Base-by-base conservation (phyloP, 306 rosid species). In the Castanea sativa region DNA sequence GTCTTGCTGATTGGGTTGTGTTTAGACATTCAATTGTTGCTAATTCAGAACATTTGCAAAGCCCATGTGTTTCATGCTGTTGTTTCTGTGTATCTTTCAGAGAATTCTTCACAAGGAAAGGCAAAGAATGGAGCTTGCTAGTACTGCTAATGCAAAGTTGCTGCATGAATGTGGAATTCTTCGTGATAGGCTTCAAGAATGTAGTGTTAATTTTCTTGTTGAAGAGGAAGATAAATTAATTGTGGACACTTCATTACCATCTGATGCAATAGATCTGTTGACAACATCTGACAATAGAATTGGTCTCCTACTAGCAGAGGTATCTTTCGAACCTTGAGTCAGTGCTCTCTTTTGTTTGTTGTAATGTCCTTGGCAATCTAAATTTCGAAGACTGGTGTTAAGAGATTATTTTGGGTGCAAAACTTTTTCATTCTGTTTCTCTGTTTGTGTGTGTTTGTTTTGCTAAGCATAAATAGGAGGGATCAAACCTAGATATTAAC, bases 291-390 rank as follows among this genome's bases (percentile, higher is more conserved):
- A 92, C 80, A 90, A 90, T 82, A 93, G 95, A 76, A 91, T 95
- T 78, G 97, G 94, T 83, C 91, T 92, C 80, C 89, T 95, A 55
- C 93, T 95, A 75, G 96, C 94, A 10, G 99, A 95, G 97, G 98
- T 95, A 87, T 81, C 77, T 80, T 78, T 29, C 6, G 64, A 70
- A 51, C 23, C 73, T 78, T 73, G 25, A 69, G 49, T 72, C 25
- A 27, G n/a, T 49, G 49, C 29, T 71, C 53, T 18, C 56, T 18
- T 43, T 29, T 55, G 29, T 55, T 52, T 58, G 49, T 14, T 72
- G 25, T 12, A 27, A 21, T 76, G 55, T 58, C 80, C 51, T 80
- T 60, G 2, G 21, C 61, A 45, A 68, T 49, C 61, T 72, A 52
- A 20, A 70, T 76, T 55, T 43, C 58, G 64, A 69, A 61, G 30